Evolutionary conservation across 176 grass and related monocot genomes (phyloP), one percentile per base, ranked within the genome.

Genomic region (Rhynchospora pubera): DNA sequence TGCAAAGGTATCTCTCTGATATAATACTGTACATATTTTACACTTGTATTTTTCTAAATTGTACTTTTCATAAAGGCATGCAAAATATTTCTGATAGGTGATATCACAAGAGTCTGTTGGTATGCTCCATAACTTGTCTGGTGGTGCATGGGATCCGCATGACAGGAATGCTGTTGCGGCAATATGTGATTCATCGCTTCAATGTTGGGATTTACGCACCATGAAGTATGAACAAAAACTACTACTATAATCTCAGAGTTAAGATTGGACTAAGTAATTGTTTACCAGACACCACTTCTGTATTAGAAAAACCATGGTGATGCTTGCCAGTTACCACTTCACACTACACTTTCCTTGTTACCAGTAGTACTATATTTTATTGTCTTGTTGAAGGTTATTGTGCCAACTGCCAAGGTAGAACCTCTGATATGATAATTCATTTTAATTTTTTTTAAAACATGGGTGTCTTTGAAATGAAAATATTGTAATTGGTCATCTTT

Each of bases 61-160:
- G 47, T 50, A 10, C 47, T 50, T 51, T 51, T 0, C 1, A 11
- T 11, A 51, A 51, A 51, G 48, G 48, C 48, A 51, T 51, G 3
- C 48, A 51, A 51, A 7, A 30, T 55, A 9, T 78, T 68, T 28
- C 15, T 52, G 78, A 21, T 82, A 97, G 94, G 87, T 99, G 85
- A 85, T 93, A 82, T 89, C 92, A 82, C 87, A 91, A 86, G 92
- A 86, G 19, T 91, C 96, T 9, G 84, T 90, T 87, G 96, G 91
- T 43, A 98, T 98, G 90, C 91, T 93, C 83, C 90, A 91, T 68
- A 95, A 87, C 86, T 92, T 95, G 63, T 85, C 78, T 58, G 92
- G 92, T 85, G 96, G 96, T 87, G 89, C 91, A 71, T 99, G 96
- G 96, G 96, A 99, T 77, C 96, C 92, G 73, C 96, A 99, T 83